phyloP scores from a whole-genome alignment of 306 rosid species.

The Gynostemma pentaphyllum region DNA sequence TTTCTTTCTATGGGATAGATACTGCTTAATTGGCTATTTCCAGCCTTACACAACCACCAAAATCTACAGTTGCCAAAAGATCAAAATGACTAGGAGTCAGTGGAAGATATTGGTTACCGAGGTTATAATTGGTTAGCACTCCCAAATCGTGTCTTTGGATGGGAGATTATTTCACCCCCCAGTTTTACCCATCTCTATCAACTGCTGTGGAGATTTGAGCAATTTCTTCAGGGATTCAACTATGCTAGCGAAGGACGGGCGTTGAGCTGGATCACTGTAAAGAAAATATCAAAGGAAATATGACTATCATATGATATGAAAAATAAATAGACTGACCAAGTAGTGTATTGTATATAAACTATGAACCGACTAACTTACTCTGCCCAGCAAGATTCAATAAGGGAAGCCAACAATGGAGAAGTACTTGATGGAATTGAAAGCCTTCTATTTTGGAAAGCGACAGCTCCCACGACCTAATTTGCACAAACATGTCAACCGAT shows the following conservation, averaged over 20 bases:
- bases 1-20: neutral
- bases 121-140: conserved; percentile 19
- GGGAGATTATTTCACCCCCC: conserved; percentile 12
- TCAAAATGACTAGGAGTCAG: conserved; percentile 18
- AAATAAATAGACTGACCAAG: neutral
- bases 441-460: conserved; percentile 90
- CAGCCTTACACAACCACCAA: conserved; percentile 6
- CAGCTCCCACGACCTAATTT: conserved; percentile 90
- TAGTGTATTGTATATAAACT: neutral
- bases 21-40: conserved; percentile 8
- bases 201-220: conserved; percentile 62
- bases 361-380: conserved; percentile 40
- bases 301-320: neutral
- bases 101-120: conserved; percentile 12
- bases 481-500: conserved; percentile 2
- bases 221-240: conserved; percentile 79
- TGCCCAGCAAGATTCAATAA: conserved; percentile 95
- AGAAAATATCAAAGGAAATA: conserved; percentile 13
- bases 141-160: conserved; percentile 10
- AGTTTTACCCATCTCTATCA: conserved; percentile 45
- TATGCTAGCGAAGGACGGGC: conserved; percentile 58
- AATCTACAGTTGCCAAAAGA: conserved; percentile 24
- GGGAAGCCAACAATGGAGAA: conserved; percentile 64
- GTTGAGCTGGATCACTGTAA: conserved; percentile 63
- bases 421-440: conserved; percentile 60